These are phyloP conservation scores for Sporodiniella umbellata DNA, from an alignment of 371 early-diverging fungal species.

Conservation along the genomic window DNA sequence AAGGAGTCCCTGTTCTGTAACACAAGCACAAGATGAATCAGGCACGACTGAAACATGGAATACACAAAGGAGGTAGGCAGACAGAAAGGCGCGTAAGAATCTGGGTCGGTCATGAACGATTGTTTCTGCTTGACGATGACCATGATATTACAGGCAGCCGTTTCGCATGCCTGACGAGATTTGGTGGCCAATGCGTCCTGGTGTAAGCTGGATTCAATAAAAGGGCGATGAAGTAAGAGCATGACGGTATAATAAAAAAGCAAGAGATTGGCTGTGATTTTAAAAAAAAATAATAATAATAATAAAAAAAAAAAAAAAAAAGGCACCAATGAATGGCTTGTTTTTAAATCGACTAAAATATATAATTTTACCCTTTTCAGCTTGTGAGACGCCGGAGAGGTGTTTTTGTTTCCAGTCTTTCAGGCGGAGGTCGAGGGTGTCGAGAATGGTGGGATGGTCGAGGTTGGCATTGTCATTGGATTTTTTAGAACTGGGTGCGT, in stretches of 20 bases:
- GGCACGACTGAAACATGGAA: conserved; percentile 42
- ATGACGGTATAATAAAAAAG: conserved; percentile 52
- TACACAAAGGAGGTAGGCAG: conserved; percentile 48
- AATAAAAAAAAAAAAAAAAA: conserved; percentile 3
- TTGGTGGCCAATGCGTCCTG: conserved; percentile 30
- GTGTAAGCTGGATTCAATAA: conserved; percentile 24
- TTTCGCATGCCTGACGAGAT: conserved; percentile 29
- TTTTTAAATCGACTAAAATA: conserved; percentile 1
- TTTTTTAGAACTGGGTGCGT: conserved; percentile 44
- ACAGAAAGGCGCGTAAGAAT: conserved; percentile 27
- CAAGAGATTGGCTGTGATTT: conserved; percentile 32
- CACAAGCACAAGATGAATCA: conserved; percentile 33
- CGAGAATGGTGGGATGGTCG: conserved; percentile 43
- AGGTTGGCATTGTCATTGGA: conserved; percentile 39
- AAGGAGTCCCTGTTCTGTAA: conserved; percentile 23
- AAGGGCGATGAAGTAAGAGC: conserved; percentile 57
- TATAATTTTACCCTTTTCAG: conserved; percentile 35
- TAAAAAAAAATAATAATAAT: not conserved
- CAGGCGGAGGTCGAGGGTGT: conserved; percentile 42
- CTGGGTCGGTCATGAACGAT: conserved; percentile 21
- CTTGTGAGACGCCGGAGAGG: conserved; percentile 13
- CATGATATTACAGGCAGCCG: conserved; percentile 30
- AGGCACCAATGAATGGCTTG: not conserved
- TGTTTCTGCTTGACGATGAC: conserved; percentile 24
- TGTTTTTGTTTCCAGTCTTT: conserved; percentile 34